Evolutionary conservation across 495 filamentous ascomycete species (phyloP).

Genomic region (Hyaloscypha bicolor): DNA sequence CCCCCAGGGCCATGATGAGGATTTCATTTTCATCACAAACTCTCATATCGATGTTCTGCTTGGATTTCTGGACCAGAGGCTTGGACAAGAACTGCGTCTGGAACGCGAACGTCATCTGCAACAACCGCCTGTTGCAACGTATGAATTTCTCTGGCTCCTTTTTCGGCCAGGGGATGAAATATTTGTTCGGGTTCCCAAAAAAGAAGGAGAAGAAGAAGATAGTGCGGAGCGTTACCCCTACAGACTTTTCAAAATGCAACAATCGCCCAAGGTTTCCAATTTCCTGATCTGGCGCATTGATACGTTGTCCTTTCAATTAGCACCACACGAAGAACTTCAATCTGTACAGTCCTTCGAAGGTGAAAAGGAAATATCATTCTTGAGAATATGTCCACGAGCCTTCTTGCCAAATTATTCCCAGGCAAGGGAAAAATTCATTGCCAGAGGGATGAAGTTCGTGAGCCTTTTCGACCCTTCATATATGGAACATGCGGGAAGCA

Average conservation of each 20-base stretch:
- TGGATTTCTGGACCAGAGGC: slow-evolving; percentile 2
- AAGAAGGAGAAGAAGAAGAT: not conserved
- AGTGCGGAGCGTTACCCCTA: not conserved
- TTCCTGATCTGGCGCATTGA: slow-evolving; percentile 1
- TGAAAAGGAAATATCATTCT: slow-evolving; percentile 8
- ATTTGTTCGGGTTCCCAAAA: not conserved
- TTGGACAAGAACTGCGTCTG: not conserved
- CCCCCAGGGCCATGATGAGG: slow-evolving; percentile 10
- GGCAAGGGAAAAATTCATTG: slow-evolving; percentile 8
- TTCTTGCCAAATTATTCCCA: not conserved
- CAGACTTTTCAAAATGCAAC: not conserved
- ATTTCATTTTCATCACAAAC: not conserved
- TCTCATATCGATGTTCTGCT: slow-evolving; percentile 17
- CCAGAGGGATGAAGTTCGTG: not conserved
- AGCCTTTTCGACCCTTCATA: not conserved
- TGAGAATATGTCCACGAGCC: not conserved
- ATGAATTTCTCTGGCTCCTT: slow-evolving; percentile 13
- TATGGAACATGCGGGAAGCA: not conserved
- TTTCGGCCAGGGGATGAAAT: slow-evolving; percentile 10
- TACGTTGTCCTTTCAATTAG: not conserved
- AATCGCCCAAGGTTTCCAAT: not conserved
- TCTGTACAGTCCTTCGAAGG: not conserved
- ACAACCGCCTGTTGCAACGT: slow-evolving; percentile 5
- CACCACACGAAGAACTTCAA: not conserved
- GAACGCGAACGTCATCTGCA: slow-evolving; percentile 3